Evolutionary conservation across 2,329 filamentous ascomycete genomes (phyloP), one percentile per base, ranked within the genome.

Genomic region (Hymenoscyphus fructigenus): DNA sequence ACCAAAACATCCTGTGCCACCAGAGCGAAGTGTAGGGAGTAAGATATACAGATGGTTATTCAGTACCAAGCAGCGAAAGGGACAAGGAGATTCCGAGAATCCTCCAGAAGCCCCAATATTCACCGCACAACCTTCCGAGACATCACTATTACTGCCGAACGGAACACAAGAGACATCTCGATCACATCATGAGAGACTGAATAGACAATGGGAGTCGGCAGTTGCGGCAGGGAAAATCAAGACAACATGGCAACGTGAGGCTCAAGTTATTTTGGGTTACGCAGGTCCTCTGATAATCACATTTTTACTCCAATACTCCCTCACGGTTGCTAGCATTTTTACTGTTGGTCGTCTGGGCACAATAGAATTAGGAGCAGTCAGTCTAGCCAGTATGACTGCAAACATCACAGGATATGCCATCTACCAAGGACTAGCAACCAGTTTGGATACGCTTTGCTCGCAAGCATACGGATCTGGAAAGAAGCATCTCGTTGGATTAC

Each of bases 401-500:
- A 92, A 88, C 68, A 93, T 95, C 70, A 91, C 86, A 15, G 91
- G 90, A 65, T 89, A 91, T 72, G 90, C 89, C 0, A 87, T 91
- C 17, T 90, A 91, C 74, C 90, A 93, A 74, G 91, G 93, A n/a
- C 83, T 98, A 15, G 90, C 93, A 0, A 98, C 94, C 4, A 92
- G 90, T 68, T 82, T 98, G 44, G 94, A 98, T 78, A 98, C 94
- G 0, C 86, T 98, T 2, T 97, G 94, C 76, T 87, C 94, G 0
- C 94, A 98, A 77, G 94, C 95, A 0, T 98, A 96, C 75, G 94
- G 95, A 2, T 96, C 91, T 0, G 94, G 94, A 0, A 91, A 90
- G 75, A 96, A 91, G 75, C 91, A 93, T 70, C 85, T 98, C 5
- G 94, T 98, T 65, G 94, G 91, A 1, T 77, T 95, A 62, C 91